These are phyloP conservation scores for Elsinoe batatas DNA, from an alignment of 2,329 filamentous ascomycete genomes.

Conservation along the genomic window DNA sequence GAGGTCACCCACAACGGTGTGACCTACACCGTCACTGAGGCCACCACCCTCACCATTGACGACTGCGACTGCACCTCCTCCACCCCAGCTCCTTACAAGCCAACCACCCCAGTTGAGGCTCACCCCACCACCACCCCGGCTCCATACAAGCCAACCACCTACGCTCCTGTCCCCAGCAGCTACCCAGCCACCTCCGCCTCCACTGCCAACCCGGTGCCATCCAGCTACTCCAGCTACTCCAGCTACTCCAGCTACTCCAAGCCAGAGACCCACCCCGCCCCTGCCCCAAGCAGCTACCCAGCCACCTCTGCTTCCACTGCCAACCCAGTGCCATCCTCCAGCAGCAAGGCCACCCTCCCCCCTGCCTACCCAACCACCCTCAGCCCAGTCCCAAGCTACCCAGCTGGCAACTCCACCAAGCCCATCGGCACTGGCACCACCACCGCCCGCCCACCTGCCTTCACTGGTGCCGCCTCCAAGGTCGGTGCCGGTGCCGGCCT, in stretches of 20 bases:
- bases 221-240: constrained; percentile 15
- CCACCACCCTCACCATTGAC: constrained; percentile 21
- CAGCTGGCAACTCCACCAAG: constrained; percentile 8
- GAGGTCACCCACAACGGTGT: constrained; percentile 20
- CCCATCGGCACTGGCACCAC: constrained; percentile 16
- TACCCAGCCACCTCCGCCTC: constrained; percentile 13
- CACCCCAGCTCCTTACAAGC: constrained; percentile 41
- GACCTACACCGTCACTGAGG: constrained; percentile 20
- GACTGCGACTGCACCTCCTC: constrained; percentile 37
- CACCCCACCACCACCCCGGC: constrained; percentile 32
- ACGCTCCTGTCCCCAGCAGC: constrained; percentile 11
- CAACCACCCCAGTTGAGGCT: constrained; percentile 25
- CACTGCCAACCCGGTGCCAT: constrained; percentile 4
- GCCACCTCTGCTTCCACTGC: constrained; percentile 11
- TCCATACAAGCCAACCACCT: constrained; percentile 34
- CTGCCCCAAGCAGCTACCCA: constrained; percentile 3
- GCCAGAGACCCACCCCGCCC: background rate
- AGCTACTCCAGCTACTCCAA: constrained; percentile 15
- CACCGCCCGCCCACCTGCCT: constrained; percentile 27
- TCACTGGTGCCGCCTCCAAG: constrained; percentile 44
- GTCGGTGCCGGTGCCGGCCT: constrained; percentile 42
- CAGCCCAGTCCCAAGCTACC: constrained; percentile 16
- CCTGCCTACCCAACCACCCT: constrained; percentile 15
- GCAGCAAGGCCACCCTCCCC: background rate
- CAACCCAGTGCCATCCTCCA: constrained; percentile 1